Evolutionary conservation across 2,329 filamentous ascomycete genomes (phyloP).

Genomic region (Epichloe glyceriae): DNA sequence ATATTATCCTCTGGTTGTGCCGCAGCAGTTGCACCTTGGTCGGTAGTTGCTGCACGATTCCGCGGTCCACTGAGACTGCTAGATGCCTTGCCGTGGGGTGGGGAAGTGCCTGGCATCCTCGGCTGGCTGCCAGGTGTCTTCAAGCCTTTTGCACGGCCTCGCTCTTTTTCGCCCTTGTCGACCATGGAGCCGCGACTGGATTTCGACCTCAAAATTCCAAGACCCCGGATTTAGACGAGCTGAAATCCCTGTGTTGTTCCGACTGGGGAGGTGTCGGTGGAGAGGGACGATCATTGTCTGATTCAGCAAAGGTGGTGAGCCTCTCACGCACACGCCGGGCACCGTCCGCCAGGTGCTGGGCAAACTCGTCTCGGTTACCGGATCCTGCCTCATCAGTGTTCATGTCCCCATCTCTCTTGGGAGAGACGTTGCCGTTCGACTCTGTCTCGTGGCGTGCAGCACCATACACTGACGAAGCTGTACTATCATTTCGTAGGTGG

Average conservation of each 20-base stretch:
- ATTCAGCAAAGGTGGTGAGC: constrained; percentile 55
- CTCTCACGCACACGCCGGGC: constrained; percentile 61
- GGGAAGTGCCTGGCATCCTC: constrained; percentile 25
- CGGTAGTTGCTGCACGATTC: not conserved
- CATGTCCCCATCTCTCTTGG: not conserved
- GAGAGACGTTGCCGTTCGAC: not conserved
- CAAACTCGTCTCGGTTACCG: constrained; percentile 55
- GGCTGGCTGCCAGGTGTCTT: constrained; percentile 48
- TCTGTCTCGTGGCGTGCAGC: constrained; percentile 23
- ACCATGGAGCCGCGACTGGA: constrained; percentile 54
- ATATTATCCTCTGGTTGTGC: constrained; percentile 27
- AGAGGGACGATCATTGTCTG: constrained; percentile 32
- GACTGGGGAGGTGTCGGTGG: constrained; percentile 20
- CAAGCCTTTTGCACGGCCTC: constrained; percentile 38
- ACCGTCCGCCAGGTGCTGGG: constrained; percentile 57
- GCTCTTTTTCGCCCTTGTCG: constrained; percentile 28
- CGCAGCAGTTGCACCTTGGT: not conserved
- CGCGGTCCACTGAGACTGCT: constrained; percentile 1
- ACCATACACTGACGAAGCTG: constrained; percentile 66
- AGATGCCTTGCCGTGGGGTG: constrained; percentile 25
- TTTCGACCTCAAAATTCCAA: constrained; percentile 53
- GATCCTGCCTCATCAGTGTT: not conserved
- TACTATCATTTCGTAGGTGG: constrained; percentile 72
- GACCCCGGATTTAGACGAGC: constrained; percentile 36
- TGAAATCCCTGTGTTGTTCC: constrained; percentile 20